Evolutionary conservation across 2,329 filamentous ascomycete genomes (phyloP).

Genomic region (Talaromyces rugulosus): DNA sequence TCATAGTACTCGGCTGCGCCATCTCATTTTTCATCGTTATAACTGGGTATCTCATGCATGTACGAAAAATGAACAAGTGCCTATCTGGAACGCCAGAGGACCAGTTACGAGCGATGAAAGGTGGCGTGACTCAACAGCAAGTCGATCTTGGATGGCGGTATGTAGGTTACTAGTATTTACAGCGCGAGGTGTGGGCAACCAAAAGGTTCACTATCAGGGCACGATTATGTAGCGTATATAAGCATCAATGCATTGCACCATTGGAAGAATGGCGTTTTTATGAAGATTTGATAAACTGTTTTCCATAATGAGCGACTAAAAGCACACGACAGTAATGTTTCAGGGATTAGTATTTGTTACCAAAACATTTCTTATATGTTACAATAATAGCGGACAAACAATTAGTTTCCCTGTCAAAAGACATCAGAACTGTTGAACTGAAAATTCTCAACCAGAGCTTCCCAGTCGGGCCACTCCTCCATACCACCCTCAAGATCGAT

Average conservation of each 20-base stretch:
- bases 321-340: background rate
- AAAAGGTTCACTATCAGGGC: background rate
- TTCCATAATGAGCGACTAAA: background rate
- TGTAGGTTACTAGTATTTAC: background rate
- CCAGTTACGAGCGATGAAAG: constrained; percentile 3
- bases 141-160: constrained; percentile 5
- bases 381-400: no score
- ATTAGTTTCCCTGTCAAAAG: background rate
- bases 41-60: background rate
- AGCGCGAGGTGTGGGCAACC: background rate
- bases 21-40: constrained; percentile 6
- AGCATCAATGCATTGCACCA: background rate
- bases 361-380: background rate
- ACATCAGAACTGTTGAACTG: background rate
- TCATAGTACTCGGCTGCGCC: constrained; percentile 4
- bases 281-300: background rate
- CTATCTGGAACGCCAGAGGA: constrained; percentile 1
- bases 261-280: background rate
- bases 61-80: background rate
- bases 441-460: background rate
- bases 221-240: background rate
- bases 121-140: constrained; percentile 5
- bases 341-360: background rate
- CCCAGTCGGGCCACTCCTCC: background rate
- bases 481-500: background rate